phyloP scores from a whole-genome alignment of 2,329 filamentous ascomycete genomes.

The Sclerotinia subarctica region DNA sequence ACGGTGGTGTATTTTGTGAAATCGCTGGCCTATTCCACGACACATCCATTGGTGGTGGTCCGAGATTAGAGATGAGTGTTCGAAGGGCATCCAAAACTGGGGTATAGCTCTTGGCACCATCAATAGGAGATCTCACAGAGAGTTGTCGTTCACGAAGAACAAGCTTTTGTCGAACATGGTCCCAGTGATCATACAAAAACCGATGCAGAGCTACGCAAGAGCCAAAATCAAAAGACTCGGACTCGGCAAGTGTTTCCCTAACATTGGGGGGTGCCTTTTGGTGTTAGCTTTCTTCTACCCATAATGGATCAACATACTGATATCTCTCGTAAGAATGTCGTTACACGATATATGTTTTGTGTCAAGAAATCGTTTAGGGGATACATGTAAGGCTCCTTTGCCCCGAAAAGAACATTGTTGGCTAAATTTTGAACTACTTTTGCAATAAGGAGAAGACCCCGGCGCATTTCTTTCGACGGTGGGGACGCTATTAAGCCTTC shows the following conservation, averaged over 20 bases:
- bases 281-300: conserved; percentile 19
- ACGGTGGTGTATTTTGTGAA: conserved; percentile 58
- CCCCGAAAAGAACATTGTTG: conserved; percentile 69
- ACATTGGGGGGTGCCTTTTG: conserved; percentile 48
- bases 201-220: conserved; percentile 67
- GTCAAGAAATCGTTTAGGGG: conserved; percentile 66
- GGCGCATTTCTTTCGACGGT: conserved; percentile 66
- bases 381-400: conserved; percentile 71
- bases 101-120: conserved; percentile 50
- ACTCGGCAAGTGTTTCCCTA: conserved; percentile 43
- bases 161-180: conserved; percentile 63
- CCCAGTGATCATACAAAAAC: conserved; percentile 70
- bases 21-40: conserved; percentile 67
- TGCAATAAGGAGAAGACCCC: conserved; percentile 65
- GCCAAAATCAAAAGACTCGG: conserved; percentile 63
- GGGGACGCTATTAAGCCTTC: conserved; percentile 60
- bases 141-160: conserved; percentile 58
- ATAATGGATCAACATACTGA: conserved; percentile 48
- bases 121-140: conserved; percentile 52
- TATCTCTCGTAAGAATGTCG: conserved; percentile 64
- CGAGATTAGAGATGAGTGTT: conserved; percentile 62
- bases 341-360: conserved; percentile 65
- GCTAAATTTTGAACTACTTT: conserved; percentile 70
- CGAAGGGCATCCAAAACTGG: conserved; percentile 59
- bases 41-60: conserved; percentile 64